phyloP scores from a whole-genome alignment of 2,329 filamentous ascomycete genomes.

The Lasiodiplodia gonubiensis region DNA sequence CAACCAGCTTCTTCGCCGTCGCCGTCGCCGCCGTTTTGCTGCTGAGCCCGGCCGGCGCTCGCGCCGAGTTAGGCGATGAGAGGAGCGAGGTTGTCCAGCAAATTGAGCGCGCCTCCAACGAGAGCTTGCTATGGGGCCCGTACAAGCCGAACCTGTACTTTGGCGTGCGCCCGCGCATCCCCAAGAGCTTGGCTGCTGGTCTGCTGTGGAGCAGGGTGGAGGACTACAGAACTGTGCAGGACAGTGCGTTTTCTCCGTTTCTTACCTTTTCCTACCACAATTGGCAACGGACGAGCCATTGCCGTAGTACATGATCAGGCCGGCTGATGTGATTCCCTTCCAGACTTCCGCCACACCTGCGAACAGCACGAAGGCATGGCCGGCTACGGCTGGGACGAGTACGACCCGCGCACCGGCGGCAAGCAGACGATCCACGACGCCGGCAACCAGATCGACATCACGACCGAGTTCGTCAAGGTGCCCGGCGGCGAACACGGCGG shows the following conservation, averaged over 20 bases:
- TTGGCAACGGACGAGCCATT: not conserved
- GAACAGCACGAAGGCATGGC: constrained; percentile 89
- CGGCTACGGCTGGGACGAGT: constrained; percentile 98
- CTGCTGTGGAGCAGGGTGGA: constrained; percentile 91
- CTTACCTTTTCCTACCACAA: constrained; percentile 15
- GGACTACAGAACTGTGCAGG: constrained; percentile 74
- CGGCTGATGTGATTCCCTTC: not conserved
- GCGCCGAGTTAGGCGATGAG: not conserved
- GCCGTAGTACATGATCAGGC: not conserved
- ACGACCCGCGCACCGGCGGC: constrained; percentile 86
- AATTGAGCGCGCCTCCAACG: constrained; percentile 64
- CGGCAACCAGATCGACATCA: constrained; percentile 86
- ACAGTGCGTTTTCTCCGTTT: constrained; percentile 62
- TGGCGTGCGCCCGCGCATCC: constrained; percentile 80
- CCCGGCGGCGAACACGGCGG: constrained; percentile 85
- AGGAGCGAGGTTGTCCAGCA: constrained; percentile 30
- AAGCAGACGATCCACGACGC: constrained; percentile 90
- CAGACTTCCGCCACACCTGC: constrained; percentile 90
- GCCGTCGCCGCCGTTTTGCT: constrained; percentile 33
- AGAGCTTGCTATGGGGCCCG: constrained; percentile 92
- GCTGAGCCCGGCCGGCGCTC: constrained; percentile 36
- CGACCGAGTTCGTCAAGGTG: constrained; percentile 91
- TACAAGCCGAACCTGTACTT: constrained; percentile 96
- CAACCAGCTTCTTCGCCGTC: constrained; percentile 28
- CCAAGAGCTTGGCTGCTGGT: constrained; percentile 79